Evolutionary conservation across 495 filamentous ascomycete species (phyloP).

Genomic region (Sabuloglossum arenarium): DNA sequence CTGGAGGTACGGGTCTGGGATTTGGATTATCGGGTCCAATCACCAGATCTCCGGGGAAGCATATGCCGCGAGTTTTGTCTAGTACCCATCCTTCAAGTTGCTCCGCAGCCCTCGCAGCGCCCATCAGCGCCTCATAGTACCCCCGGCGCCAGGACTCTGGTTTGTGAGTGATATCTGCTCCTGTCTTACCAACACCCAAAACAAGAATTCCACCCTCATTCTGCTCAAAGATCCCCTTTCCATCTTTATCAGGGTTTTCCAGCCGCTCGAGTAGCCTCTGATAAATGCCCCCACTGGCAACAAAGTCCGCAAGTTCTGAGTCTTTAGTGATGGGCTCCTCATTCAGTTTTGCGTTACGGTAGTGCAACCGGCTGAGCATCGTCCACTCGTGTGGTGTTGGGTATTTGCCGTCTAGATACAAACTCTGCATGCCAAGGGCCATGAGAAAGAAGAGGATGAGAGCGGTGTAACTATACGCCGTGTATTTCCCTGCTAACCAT

Average conservation of each 20-base stretch:
- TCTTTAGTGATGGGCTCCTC: slow-evolving; percentile 30
- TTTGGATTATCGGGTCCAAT: slow-evolving; percentile 66
- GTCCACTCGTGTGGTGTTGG: slow-evolving; percentile 60
- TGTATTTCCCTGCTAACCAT: slow-evolving; percentile 37
- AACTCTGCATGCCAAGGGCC: slow-evolving; percentile 38
- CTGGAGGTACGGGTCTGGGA: slow-evolving; percentile 46
- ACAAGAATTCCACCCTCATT: slow-evolving; percentile 34
- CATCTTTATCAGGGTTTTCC: slow-evolving; percentile 45
- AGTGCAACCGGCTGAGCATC: slow-evolving; percentile 35
- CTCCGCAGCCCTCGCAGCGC: slow-evolving; percentile 53
- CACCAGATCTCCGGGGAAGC: slow-evolving; percentile 47
- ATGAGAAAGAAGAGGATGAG: slow-evolving; percentile 29
- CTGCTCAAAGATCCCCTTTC: slow-evolving; percentile 35
- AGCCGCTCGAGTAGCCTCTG: slow-evolving; percentile 33
- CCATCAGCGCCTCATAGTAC: slow-evolving; percentile 64
- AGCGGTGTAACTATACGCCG: slow-evolving; percentile 31
- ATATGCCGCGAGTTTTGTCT: slow-evolving; percentile 40
- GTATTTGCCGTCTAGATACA: slow-evolving; percentile 49
- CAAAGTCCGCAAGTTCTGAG: slow-evolving; percentile 40
- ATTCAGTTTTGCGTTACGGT: slow-evolving; percentile 34
- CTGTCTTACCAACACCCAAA: slow-evolving; percentile 32
- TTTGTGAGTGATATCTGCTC: slow-evolving; percentile 51
- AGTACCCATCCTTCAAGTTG: slow-evolving; percentile 55
- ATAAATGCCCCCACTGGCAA: slow-evolving; percentile 31
- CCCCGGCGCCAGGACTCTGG: slow-evolving; percentile 63